Percentiles rank a stretch among this genome's conserved stretches.
Evolutionary conservation across 1,139 yeast species (phyloP).

Genomic region (Candida tropicalis): DNA sequence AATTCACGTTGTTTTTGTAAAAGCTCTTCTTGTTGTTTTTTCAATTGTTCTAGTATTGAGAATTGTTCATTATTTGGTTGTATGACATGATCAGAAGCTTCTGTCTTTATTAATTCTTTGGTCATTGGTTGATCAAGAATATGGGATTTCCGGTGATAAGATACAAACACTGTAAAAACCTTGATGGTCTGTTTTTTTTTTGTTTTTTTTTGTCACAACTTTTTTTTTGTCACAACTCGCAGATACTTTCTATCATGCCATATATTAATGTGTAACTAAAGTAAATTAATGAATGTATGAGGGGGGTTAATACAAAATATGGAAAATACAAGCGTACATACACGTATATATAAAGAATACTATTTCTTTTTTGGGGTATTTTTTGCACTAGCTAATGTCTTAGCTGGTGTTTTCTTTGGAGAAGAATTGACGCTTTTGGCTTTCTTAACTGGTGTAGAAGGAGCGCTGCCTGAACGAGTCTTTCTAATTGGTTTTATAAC

Average conservation of each 20-base stretch:
- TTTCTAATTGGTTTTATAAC: constrained; percentile 14
- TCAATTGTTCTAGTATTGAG: constrained; percentile 27
- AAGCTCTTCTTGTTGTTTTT: constrained; percentile 36
- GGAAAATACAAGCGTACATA: too few relatives aligned
- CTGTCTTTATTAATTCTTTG: constrained; percentile 10
- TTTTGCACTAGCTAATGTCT: constrained; percentile 4
- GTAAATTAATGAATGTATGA: too few relatives aligned
- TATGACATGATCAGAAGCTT: not conserved
- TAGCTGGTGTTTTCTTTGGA: constrained; percentile 5
- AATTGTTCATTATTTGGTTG: not conserved
- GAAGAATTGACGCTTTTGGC: constrained; percentile 4
- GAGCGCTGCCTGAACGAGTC: constrained; percentile 10
- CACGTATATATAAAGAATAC: too few relatives aligned
- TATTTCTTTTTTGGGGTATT: constrained; percentile 10
- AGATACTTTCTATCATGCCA: not conserved
- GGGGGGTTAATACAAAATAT: not conserved
- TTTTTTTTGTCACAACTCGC: not conserved
- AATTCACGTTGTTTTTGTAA: constrained; percentile 34
- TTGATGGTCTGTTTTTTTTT: constrained; percentile 1
- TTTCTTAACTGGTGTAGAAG: constrained; percentile 6
- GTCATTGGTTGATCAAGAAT: constrained; percentile 4
- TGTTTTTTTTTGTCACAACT: not conserved
- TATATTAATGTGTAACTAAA: too few relatives aligned
- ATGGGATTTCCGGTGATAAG: not conserved
- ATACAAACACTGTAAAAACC: not conserved